Base-by-base conservation (phyloP, 257 asterid species). In the Gardenia jasminoides region DNA sequence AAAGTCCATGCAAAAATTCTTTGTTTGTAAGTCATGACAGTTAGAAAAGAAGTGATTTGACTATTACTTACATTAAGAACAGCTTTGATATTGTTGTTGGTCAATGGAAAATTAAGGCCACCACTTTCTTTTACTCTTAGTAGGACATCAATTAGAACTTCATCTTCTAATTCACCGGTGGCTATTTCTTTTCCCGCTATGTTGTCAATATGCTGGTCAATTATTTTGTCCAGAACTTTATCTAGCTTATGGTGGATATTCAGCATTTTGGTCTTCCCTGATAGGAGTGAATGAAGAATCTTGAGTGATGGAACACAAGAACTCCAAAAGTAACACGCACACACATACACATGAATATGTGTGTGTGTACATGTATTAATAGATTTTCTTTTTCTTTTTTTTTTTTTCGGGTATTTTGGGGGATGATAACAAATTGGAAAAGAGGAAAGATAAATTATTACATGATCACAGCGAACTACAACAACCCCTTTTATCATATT, bases 61-160 rank as follows among this genome's bases (percentile, higher is more conserved):
- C n/a, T n/a, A n/a, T n/a, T n/a, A n/a, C n/a, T n/a, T n/a, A n/a
- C n/a, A n/a, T n/a, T n/a, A n/a, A n/a, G n/a, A n/a, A n/a, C n/a
- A 17, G 74, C 85, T 43, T 81, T 81, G 70, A 84, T 84, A n/a
- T 66, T 78, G 61, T 75, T 76, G 20, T 74, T 72, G 41, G 79
- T 58, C 2, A 84, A 75, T 44, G 84, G 85, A 15, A 72, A 30
- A 17, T 16, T 19, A 30, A 7, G 7, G 28, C 8, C 10, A 16
- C 44, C 28, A 7, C n/a, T 31, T 2, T 19, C 47, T 52, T 56
- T 72, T 15, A 39, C 47, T 72, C 43, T 30, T 20, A 50, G 15
- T 26, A 72, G 47, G 30, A 48, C 66, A 52, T 72, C 77, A 48
- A 72, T 7, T 16, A 72, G 47, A 52, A 50, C 30, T 6, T 52